Evolutionary conservation across 1,284 basidiomycete species (phyloP), one percentile per base, ranked within the genome.

Genomic region (Tilletia walkeri): DNA sequence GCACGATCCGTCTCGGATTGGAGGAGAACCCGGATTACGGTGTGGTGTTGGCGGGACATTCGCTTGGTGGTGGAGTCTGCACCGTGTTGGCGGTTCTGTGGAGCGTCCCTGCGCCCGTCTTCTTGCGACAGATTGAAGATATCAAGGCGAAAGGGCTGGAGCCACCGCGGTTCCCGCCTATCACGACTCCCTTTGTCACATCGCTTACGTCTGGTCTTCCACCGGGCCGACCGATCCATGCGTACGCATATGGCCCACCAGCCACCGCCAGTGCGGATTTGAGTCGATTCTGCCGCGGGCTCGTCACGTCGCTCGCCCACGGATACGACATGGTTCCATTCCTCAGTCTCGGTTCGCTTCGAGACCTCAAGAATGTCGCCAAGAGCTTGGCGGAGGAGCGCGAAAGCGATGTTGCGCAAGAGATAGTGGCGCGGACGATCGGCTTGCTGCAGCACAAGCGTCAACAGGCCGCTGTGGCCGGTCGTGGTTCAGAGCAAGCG

Each of bases 1-100:
- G 85, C 70, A 85, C 84, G 38, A 78, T 87, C 9, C 74, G 79
- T 3, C 74, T 83, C 4, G 86, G 86, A 0, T 75, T 87, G 7
- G 74, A 78, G 16, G 73, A 82, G 61, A 83, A 85, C 66, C 85
- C 86, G 2, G 78, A 78, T 2, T 87, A 87, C 67, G 87, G 87
- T 0, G 80, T 87, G 0, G 86, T 87, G 20, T 74, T 87, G 16
- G 84, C 84, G 34, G 86, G 86, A 7, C 85, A 85, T 74, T 86
- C 85, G 41, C 82, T 87, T 7, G 87, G 87, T 0, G 87, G 86
- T 4, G 87, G 86, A 0, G 86, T 87, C 1, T 86, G 86, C 0
- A 80, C 85, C 4, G 76, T 86, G 0, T 76, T 86, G 1, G 80
- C 84, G 0, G 81, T 86, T 7, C 72, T 82, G 24, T 82, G 77